Evolutionary conservation across 2,329 filamentous ascomycete genomes (phyloP), one percentile per base, ranked within the genome.

Genomic region (Ascochyta clinopodiicola): DNA sequence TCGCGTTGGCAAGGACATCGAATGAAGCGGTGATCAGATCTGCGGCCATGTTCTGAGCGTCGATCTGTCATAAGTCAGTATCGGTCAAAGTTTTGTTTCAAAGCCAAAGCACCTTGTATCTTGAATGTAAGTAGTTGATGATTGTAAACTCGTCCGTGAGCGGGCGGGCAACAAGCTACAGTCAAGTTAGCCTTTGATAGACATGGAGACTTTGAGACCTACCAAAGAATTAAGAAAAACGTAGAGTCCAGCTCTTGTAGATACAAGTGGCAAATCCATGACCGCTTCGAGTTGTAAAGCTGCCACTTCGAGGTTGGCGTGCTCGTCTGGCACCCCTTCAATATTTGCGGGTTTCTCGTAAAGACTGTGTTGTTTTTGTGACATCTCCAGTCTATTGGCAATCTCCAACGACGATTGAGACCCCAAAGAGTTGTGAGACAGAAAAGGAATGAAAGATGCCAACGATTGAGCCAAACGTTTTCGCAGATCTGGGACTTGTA

Each of bases 11-110:
- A 15, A 99, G 81, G 5, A 96, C 84, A 66, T 98, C 93, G 68
- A 99, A 98, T 0, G 92, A 88, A 1, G 92, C 91, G 9, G 94
- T 84, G 37, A 98, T 89, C 2, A 98, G 81, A 66, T 97, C 92
- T 49, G 92, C 86, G 0, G 90, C 86, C 39, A 92, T 87, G 12
- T 85, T 83, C 73, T 94, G 89, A 37, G 90, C 83, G 66, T 96
- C 90, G 35, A 89, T 89, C 84, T 92, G 4, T 17, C 2, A 15
- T 5, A 9, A 25, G 47, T 81, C 40, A 80, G 74, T 66, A 19
- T 58, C n/a, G 13, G 4, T 13, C 8, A 8, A 6, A 5, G 7
- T 7, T 5, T 19, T 5, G 8, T 24, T 15, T n/a, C 31, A 61
- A 2, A 15, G 2, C 2, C 15, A 1, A n/a, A 29, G 31, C 78